Conservation (phyloP, 2,329 filamentous ascomycete species). For the Tolypocladium album region DNA sequence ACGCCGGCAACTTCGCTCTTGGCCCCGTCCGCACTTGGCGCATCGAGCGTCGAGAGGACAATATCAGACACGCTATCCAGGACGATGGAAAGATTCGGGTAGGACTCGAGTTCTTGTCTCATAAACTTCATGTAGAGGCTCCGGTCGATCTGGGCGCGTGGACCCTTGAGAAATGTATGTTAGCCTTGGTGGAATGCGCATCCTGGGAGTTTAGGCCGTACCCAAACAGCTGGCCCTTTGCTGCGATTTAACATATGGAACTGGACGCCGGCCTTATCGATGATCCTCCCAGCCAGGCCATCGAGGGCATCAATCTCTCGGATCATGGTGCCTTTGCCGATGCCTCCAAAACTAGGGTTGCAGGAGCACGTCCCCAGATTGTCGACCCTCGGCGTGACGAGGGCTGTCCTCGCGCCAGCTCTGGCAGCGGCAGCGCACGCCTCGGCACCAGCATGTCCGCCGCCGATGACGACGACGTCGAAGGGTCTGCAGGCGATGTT, state of each 20-base stretch:
- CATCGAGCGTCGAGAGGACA: slow-evolving; percentile 45
- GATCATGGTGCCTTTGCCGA: slow-evolving; percentile 94
- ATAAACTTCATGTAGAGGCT: slow-evolving; percentile 82
- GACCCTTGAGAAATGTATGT: slow-evolving; percentile 41
- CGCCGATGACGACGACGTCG: slow-evolving; percentile 92
- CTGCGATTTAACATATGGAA: slow-evolving; percentile 80
- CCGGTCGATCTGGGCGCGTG: slow-evolving; percentile 90
- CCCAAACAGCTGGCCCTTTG: slow-evolving; percentile 93
- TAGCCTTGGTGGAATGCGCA: background rate
- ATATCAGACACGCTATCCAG: slow-evolving; percentile 90
- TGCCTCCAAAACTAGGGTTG: slow-evolving; percentile 96
- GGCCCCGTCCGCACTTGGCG: slow-evolving; percentile 22
- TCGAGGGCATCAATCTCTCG: slow-evolving; percentile 93
- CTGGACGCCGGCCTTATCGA: slow-evolving; percentile 91
- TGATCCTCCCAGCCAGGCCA: slow-evolving; percentile 75
- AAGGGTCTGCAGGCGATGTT: slow-evolving; percentile 43
- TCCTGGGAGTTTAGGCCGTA: slow-evolving; percentile 13
- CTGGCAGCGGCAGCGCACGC: slow-evolving; percentile 85
- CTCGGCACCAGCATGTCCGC: slow-evolving; percentile 91
- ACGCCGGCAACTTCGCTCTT: slow-evolving; percentile 75
- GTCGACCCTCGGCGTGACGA: slow-evolving; percentile 78
- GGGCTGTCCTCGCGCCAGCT: slow-evolving; percentile 75
- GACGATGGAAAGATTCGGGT: slow-evolving; percentile 69
- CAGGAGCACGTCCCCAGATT: slow-evolving; percentile 94
- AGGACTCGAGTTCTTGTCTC: slow-evolving; percentile 71